These are phyloP conservation scores for Monosiga brevicollis DNA, from an alignment of 78 protist genomes.

Conservation along the genomic window DNA sequence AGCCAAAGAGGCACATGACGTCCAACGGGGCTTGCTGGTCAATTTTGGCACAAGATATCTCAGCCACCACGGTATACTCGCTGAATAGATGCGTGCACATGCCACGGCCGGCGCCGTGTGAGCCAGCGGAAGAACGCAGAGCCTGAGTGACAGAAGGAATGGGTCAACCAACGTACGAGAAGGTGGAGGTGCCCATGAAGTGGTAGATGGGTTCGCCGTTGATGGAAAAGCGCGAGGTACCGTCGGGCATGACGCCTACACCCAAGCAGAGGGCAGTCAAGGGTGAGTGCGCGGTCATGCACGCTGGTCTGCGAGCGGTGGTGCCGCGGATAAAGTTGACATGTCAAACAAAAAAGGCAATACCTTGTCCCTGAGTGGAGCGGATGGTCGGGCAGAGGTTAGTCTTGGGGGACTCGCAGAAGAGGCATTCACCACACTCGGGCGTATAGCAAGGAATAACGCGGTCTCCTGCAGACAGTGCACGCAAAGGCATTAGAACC, in stretches of 20 bases:
- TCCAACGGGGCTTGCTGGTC: slow-evolving; percentile 33
- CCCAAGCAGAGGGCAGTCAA: not conserved
- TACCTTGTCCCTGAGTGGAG: slow-evolving; percentile 42
- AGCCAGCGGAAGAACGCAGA: not conserved
- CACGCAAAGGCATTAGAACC: not conserved
- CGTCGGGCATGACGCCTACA: slow-evolving; percentile 60
- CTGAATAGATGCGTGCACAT: too few species aligned
- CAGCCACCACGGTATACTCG: slow-evolving; percentile 83
- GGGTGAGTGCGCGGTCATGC: not conserved
- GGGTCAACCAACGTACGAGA: not conserved
- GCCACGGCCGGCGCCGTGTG: not conserved
- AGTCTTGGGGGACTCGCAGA: slow-evolving; percentile 62
- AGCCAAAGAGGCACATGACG: slow-evolving; percentile 35
- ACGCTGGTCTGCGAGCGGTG: not conserved
- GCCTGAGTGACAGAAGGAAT: not conserved
- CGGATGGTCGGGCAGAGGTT: slow-evolving; percentile 68
- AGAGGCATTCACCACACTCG: slow-evolving; percentile 57
- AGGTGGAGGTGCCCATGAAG: slow-evolving; percentile 10
- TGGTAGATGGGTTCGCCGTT: slow-evolving; percentile 51
- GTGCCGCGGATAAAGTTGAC: not conserved
- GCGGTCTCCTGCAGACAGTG: slow-evolving; percentile 17
- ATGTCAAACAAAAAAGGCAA: too few species aligned
- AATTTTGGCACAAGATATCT: slow-evolving; percentile 65
- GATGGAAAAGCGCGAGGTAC: slow-evolving; percentile 48
- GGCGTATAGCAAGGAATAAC: slow-evolving; percentile 56